These are phyloP conservation scores for Tricholoma sp. DNA, from an alignment of 768 basidiomycete species.

Conservation along the genomic window DNA sequence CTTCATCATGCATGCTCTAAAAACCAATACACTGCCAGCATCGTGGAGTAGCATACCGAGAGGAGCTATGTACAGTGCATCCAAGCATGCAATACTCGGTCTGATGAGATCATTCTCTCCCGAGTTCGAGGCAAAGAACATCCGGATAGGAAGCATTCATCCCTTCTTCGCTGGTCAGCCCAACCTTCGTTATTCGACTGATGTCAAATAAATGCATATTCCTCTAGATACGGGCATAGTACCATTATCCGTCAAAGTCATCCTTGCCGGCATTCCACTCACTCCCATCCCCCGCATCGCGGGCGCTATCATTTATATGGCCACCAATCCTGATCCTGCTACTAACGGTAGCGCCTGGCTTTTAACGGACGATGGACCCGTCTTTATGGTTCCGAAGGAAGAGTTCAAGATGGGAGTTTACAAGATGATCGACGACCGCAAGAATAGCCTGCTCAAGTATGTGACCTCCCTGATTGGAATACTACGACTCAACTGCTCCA, in stretches of 20 bases:
- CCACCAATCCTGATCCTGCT: constrained; percentile 37
- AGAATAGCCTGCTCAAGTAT: constrained; percentile 29
- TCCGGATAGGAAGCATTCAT: constrained; percentile 43
- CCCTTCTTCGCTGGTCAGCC: constrained; percentile 49
- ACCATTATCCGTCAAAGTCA: constrained; percentile 29
- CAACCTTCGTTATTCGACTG: background rate
- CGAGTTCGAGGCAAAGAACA: constrained; percentile 27
- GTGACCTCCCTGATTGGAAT: constrained; percentile 5
- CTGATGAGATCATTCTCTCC: constrained; percentile 44
- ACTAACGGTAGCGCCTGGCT: constrained; percentile 45
- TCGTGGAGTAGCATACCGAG: constrained; percentile 43
- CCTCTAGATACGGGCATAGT: constrained; percentile 45
- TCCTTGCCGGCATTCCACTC: constrained; percentile 45
- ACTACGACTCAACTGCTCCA: constrained; percentile 4
- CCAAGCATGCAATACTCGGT: constrained; percentile 52
- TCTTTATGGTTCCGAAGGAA: constrained; percentile 41
- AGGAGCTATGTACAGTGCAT: constrained; percentile 42
- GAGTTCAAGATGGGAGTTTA: constrained; percentile 48
- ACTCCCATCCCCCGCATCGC: constrained; percentile 44
- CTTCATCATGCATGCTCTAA: background rate
- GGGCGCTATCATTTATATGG: constrained; percentile 47
- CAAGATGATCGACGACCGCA: constrained; percentile 42
- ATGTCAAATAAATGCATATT: background rate
- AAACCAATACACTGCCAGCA: constrained; percentile 26
- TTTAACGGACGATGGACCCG: constrained; percentile 45